Conservation (phyloP, 345 rosid species). For the Rhodamnia argentea region DNA sequence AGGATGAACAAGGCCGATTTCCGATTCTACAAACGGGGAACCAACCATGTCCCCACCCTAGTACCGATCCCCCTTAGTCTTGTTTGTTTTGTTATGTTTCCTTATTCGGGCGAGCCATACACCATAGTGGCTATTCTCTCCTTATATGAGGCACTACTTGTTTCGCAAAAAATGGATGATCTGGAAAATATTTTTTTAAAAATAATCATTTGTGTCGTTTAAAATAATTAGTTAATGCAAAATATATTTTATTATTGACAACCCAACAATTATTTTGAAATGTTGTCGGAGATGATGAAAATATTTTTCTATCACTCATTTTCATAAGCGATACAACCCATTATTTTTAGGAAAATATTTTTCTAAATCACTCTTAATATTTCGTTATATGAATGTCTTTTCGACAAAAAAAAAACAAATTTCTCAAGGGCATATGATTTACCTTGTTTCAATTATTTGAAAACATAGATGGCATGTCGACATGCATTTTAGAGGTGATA, state of each 20-base stretch:
- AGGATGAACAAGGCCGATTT: background rate
- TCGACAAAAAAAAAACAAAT: no score
- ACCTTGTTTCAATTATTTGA: background rate
- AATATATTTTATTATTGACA: background rate
- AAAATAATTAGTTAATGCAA: no score
- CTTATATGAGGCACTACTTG: background rate
- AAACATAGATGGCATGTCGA: background rate
- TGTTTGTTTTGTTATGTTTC: background rate
- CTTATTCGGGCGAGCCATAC: background rate
- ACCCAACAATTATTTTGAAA: background rate
- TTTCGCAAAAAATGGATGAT: rapidly evolving
- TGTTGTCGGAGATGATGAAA: background rate
- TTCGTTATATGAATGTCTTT: no score
- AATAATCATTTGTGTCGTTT: no score
- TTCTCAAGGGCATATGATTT: background rate
- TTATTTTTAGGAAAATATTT: background rate
- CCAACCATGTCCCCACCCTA: rapidly evolving
- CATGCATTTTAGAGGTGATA: background rate
- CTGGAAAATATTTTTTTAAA: no score
- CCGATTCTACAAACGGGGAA: rapidly evolving
- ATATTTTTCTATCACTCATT: background rate
- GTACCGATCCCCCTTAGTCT: background rate
- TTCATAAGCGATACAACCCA: no score
- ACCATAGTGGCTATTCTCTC: no score
- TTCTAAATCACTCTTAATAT: background rate